Evolutionary conservation across 2,329 filamentous ascomycete genomes (phyloP).

Genomic region (Tolypocladium capitatum): DNA sequence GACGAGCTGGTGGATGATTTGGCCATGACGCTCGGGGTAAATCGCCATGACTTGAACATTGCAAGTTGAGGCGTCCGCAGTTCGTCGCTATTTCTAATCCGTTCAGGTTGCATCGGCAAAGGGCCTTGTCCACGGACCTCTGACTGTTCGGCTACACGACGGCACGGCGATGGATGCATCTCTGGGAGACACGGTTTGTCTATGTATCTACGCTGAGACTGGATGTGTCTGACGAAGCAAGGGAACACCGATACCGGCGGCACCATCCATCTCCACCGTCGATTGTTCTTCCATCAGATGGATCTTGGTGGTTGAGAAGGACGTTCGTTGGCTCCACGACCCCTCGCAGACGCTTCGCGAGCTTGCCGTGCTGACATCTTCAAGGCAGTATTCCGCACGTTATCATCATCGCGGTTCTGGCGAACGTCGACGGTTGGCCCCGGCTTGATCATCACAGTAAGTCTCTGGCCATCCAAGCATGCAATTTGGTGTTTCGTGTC

Average conservation of each 20-base stretch:
- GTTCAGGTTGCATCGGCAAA: conserved; percentile 58
- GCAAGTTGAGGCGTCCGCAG: conserved; percentile 26
- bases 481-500: too few relatives aligned
- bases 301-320: conserved; percentile 69
- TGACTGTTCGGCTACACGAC: conserved; percentile 33
- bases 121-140: conserved; percentile 50
- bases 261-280: conserved; percentile 34
- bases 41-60: conserved; percentile 55
- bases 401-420: conserved; percentile 46
- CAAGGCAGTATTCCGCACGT: conserved; percentile 61
- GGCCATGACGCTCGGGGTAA: conserved; percentile 53
- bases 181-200: conserved; percentile 14
- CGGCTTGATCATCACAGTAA: conserved; percentile 60
- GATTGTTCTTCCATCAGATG: conserved; percentile 39
- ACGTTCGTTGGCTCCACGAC: conserved; percentile 30
- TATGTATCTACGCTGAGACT: neutral
- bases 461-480: neutral
- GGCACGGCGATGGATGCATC: conserved; percentile 23
- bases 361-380: conserved; percentile 6
- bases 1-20: conserved; percentile 64
- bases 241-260: conserved; percentile 48
- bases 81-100: conserved; percentile 5
- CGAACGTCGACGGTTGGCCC: conserved; percentile 29
- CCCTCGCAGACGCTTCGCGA: neutral
- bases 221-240: conserved; percentile 17